Base-by-base conservation (phyloP, 2,329 filamentous ascomycete genomes). In the Claviceps arundinis region DNA sequence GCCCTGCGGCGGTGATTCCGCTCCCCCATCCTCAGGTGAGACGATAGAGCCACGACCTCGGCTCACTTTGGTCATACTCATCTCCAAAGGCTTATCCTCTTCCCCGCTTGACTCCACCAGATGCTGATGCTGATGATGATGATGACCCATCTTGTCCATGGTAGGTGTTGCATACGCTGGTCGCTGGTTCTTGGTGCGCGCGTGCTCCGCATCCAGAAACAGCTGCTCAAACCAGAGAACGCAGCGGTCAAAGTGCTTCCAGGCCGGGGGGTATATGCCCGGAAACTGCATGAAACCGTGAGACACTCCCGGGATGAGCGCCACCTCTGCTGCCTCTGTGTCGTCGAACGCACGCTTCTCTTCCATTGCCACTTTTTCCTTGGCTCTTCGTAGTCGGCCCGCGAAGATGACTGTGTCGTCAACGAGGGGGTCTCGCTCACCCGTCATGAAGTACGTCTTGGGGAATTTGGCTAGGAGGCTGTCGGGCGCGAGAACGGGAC, bases 331-430 rank as follows among this genome's bases (percentile, higher is more conserved):
- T 68, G 71, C 38, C 70, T 67, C 67, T 11, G 59, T 61, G 13
- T 71, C 68, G 41, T 76, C 70, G 22, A 68, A 65, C 9, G 53
- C 41, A 40, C 52, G 54, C 9, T 51, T 46, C 48, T 57, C 34
- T 22, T 55, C 54, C 19, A 56, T 52, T 2, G 58, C 60, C 5
- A 65, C 70, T 0, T 75, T 75, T 19, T 80, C 77, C 62, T 84
- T 95, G 2, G 89, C 88, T 55, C 90, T 81, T 6, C 89, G 77
- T n/a, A 98, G 68, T 0, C 91, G 75, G 0, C 91, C 93, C 0
- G 93, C 90, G 62, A 98, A 96, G 56, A 98, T 90, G 47, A 96
- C 89, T 0, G 93, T 98, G 65, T 98, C 93, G 63, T 98, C 93
- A 0, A 97, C 93, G 0, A 98, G 72, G 0, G 93, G 93, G 64